A percentile compares a stretch with the other conserved stretches of the same genome.
phyloP scores from a whole-genome alignment of 345 rosid genomes.

The Populus euphratica region DNA sequence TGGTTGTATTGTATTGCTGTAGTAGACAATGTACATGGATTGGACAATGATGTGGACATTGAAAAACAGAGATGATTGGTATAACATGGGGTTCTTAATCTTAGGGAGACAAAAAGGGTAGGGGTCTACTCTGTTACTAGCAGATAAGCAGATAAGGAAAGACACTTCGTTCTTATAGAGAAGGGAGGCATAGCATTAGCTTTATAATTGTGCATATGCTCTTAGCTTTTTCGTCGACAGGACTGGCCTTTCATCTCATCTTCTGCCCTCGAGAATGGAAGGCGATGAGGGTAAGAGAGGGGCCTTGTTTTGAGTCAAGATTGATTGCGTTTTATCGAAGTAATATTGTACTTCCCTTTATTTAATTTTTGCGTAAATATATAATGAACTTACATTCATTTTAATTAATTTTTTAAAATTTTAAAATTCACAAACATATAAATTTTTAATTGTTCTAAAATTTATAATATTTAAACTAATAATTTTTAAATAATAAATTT shows the following conservation, averaged over 20 bases:
- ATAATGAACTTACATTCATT: too few species aligned
- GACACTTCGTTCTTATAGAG: neutral
- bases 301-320: too few species aligned
- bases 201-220: neutral
- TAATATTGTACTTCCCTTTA: neutral
- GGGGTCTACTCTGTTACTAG: slow-evolving; percentile 6
- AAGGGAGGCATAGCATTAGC: neutral
- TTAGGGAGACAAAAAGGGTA: slow-evolving; percentile 16
- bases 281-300: too few species aligned
- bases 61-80: neutral
- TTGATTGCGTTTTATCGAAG: too few species aligned
- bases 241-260: neutral
- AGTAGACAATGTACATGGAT: slow-evolving; percentile 2
- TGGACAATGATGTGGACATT: slow-evolving; percentile 21
- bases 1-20: neutral
- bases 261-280: too few species aligned
- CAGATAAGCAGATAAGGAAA: neutral
- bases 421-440: accelerated
- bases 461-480: too few species aligned
- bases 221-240: neutral
- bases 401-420: too few species aligned
- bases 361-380: neutral
- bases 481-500: too few species aligned
- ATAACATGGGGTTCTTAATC: slow-evolving; percentile 31
- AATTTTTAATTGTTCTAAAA: too few species aligned